Base-by-base conservation (phyloP, 2,329 filamentous ascomycete species). In the Bipolaris gigantea region DNA sequence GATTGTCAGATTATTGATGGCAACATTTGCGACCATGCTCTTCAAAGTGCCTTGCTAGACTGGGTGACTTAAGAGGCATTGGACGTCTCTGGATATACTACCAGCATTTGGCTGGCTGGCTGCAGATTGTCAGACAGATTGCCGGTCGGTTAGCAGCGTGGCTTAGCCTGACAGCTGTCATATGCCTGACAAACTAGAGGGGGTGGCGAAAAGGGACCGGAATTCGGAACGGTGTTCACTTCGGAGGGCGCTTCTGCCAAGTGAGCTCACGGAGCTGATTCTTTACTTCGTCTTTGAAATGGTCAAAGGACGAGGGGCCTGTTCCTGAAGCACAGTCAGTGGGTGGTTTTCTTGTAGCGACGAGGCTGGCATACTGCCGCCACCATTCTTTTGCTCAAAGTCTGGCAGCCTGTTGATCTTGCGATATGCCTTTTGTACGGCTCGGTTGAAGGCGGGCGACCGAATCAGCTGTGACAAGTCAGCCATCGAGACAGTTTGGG, bases 221-320 rank as follows among this genome's bases (percentile, higher is more conserved):
- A 27, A 9, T 30, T 10, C 30, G 39, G 36, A 42, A 34, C 18
- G 11, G 9, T 62, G 44, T 50, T 57, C 65, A 61, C 49, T 65
- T 69, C 8, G 65, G 66, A 15, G 66, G 68, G 30, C 66, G 67
- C 43, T 72, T 72, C 52, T 72, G 71, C 71, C 70, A 73, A n/a
- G 70, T 72, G 30, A 73, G 61, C 13, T 72, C 70, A 36, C 60
- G 59, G 46, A 81, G 73, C 55, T 82, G 79, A 6, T 75, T 69
- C 60, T 76, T 80, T 38, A 85, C 61, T 64, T 85, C 83, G 34
- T 84, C 79, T 27, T 75, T 72, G 65, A 83, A 85, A 53, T 83
- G 78, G 44, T 77, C 72, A 10, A 82, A 51, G 47, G 83, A 79
- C 0, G 72, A 72, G 2, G 73, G 71, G 6, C 73, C 71, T 44